A percentile compares a stretch with the other conserved stretches of the same genome.
Conservation (phyloP, 345 rosid genomes). For the Eutrema japonicum region DNA sequence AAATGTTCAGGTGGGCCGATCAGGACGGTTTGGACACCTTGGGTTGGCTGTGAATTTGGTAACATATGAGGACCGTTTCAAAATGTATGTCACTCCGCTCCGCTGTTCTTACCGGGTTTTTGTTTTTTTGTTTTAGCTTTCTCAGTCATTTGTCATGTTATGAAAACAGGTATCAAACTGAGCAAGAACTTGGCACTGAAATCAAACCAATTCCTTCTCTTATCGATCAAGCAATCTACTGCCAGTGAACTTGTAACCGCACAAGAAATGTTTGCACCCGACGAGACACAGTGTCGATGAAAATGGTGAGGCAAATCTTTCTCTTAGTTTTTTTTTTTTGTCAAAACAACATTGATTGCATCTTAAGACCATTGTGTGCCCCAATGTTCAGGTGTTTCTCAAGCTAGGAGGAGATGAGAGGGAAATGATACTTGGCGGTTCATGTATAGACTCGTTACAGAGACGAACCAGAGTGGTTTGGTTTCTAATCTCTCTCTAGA, state of each 20-base stretch:
- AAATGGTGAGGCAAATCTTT: slow-evolving; percentile 30
- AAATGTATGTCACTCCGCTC: slow-evolving; percentile 57
- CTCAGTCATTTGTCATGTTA: slow-evolving; percentile 20
- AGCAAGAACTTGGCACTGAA: slow-evolving; percentile 99
- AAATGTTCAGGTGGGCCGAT: slow-evolving; percentile 82
- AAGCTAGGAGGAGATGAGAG: slow-evolving; percentile 17
- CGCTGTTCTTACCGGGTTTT: not conserved
- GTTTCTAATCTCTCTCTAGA: slow-evolving; percentile 18
- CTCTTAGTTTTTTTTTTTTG: slow-evolving; percentile 15
- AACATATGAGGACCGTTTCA: slow-evolving; percentile 98
- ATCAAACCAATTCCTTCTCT: slow-evolving; percentile 98
- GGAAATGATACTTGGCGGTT: slow-evolving; percentile 21
- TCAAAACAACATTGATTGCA: slow-evolving; percentile 4
- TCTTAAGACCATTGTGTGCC: slow-evolving; percentile 8
- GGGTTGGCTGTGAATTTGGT: slow-evolving; percentile 99
- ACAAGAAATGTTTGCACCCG: slow-evolving; percentile 10
- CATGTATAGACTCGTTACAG: slow-evolving; percentile 38
- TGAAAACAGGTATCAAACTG: slow-evolving; percentile 91
- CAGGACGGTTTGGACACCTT: slow-evolving; percentile 99
- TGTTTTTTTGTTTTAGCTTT: not conserved
- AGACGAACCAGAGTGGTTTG: slow-evolving; percentile 31
- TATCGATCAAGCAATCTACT: slow-evolving; percentile 92
- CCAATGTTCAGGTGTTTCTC: slow-evolving; percentile 21
- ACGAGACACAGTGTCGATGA: slow-evolving; percentile 16
- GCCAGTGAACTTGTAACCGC: slow-evolving; percentile 55